phyloP scores from a whole-genome alignment of 164 flowering plant species.

The Tetrastigma voinierianum region DNA sequence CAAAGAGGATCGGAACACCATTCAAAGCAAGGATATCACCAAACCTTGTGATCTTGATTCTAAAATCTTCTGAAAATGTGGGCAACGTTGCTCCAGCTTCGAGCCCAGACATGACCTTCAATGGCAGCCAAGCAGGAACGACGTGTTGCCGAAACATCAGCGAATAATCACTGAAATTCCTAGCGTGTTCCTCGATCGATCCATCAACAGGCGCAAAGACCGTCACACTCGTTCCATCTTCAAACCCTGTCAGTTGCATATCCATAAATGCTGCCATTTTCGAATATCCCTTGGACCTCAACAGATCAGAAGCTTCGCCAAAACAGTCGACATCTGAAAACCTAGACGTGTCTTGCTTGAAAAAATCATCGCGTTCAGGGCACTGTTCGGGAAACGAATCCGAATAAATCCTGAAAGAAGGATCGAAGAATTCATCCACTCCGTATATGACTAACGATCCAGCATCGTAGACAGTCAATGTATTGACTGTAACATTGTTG shows the following conservation, averaged over 20 bases:
- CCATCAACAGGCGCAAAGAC: constrained; percentile 29
- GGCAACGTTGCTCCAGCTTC: constrained; percentile 10
- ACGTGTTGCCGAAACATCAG: constrained; percentile 16
- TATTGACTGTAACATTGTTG: constrained; percentile 13
- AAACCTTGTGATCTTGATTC: constrained; percentile 13
- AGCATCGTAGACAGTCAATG: constrained; percentile 10
- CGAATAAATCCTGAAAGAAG: neutral
- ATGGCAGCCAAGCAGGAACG: constrained; percentile 8
- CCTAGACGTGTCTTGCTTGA: neutral
- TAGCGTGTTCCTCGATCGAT: constrained; percentile 2
- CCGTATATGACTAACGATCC: constrained; percentile 18
- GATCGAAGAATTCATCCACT: constrained; percentile 16
- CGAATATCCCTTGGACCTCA: constrained; percentile 15
- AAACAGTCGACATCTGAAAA: neutral
- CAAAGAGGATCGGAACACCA: constrained; percentile 15
- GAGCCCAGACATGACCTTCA: constrained; percentile 14
- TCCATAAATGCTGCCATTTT: constrained; percentile 27
- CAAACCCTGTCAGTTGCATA: constrained; percentile 11
- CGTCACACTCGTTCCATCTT: constrained; percentile 10
- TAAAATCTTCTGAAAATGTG: constrained; percentile 15
- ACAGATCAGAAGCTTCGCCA: constrained; percentile 3
- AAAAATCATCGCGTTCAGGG: neutral
- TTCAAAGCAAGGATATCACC: constrained; percentile 22
- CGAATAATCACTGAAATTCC: constrained; percentile 13
- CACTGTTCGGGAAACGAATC: neutral